Evolutionary conservation across 768 basidiomycete species (phyloP), one percentile per base, ranked within the genome.

Genomic region (Arthromyces matolae): DNA sequence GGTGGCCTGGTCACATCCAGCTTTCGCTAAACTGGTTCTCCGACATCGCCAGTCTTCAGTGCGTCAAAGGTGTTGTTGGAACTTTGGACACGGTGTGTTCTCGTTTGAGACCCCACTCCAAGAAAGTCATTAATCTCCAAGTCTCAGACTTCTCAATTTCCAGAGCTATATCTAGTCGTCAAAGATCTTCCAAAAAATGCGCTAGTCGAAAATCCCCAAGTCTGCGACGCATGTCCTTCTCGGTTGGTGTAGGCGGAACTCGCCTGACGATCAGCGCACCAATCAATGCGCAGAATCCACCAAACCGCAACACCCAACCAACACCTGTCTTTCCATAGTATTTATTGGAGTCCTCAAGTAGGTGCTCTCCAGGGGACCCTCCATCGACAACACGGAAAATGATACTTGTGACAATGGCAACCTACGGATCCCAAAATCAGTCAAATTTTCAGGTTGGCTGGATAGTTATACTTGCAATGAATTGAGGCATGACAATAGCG

Each of bases 401-500:
- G 22, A 80, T 63, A 56, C 89, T 93, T 2, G 91, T 82, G n/a
- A 86, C 84, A 3, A 96, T 49, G 1, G 91, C 91, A 50, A 92
- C 84, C 93, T 91, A 56, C 47, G 5, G n/a, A n/a, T n/a, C n/a
- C n/a, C 5, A 49, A 3, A 50, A 40, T 52, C 22, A 57, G 55
- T 54, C 16, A 37, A 34, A 50, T n/a, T 51, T 51, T 18, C 13
- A 14, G 27, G 20, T 39, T 24, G 42, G 22, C 43, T 20, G 16
- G 35, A 16, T 50, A 42, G 19, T 24, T 10, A 7, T 27, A 76
- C 91, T 56, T 61, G 94, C 93, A 44, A 94, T 76, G 62, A 97
- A 89, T 57, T 97, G 94, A 18, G 94, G 94, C 69, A 92, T 83
- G 22, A 97, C 94, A 50, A 97, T 93, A 4, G 94, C 89, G 14